These are phyloP conservation scores for Metschnikowia hibisci DNA, from an alignment of 805 yeast genomes.

Conservation along the genomic window DNA sequence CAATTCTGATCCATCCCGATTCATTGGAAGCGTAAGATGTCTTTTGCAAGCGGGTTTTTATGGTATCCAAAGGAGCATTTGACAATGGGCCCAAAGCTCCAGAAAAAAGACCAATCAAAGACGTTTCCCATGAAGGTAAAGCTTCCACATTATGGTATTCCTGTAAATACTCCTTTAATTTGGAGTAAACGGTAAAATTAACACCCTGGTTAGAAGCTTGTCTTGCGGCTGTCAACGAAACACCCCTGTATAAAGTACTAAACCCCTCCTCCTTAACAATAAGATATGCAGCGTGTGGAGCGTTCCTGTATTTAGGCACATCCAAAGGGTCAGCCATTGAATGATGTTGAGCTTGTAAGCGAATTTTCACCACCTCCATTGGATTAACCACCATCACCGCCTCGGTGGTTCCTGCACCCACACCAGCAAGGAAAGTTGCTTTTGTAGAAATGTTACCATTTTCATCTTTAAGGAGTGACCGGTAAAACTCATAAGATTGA, in stretches of 20 bases:
- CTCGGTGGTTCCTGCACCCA: constrained; percentile 95
- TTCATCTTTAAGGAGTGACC: constrained; percentile 59
- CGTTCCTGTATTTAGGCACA: constrained; percentile 84
- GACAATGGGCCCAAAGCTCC: constrained; percentile 98
- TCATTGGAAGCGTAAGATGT: constrained; percentile 66
- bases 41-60: constrained; percentile 94
- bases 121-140: constrained; percentile 92
- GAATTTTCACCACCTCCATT: constrained; percentile 94
- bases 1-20: constrained; percentile 73
- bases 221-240: constrained; percentile 91
- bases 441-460: constrained; percentile 68
- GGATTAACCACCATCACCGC: constrained; percentile 94
- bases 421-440: constrained; percentile 85
- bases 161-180: constrained; percentile 67
- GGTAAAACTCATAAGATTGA: constrained; percentile 87
- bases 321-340: constrained; percentile 80
- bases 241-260: constrained; percentile 88
- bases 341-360: constrained; percentile 93
- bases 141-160: constrained; percentile 52
- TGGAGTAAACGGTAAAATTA: constrained; percentile 91
- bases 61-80: constrained; percentile 95
- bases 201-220: constrained; percentile 99
- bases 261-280: constrained; percentile 90
- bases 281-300: constrained; percentile 83
- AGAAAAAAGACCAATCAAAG: constrained; percentile 81